Conservation (phyloP, 345 rosid species). For the Balakata baccata region DNA sequence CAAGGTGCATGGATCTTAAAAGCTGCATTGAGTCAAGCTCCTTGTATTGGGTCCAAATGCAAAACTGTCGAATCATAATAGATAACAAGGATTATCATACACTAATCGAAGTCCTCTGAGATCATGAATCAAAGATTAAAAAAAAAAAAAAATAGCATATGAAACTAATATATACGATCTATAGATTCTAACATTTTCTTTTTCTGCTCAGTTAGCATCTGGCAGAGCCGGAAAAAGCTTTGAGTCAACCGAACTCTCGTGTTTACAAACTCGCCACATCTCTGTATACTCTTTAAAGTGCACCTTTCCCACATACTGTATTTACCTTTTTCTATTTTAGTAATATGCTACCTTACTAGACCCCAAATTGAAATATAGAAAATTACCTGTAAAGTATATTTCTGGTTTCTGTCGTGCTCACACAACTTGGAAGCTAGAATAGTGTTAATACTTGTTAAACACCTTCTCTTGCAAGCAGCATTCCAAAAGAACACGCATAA, state of each 20-base stretch:
- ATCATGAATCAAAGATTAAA: not conserved
- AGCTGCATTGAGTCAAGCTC: slow-evolving; percentile 73
- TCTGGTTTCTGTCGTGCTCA: slow-evolving; percentile 83
- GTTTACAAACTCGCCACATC: not conserved
- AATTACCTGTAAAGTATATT: slow-evolving; percentile 76
- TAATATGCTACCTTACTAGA: not conserved
- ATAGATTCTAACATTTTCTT: not conserved
- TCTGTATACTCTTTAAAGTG: not conserved
- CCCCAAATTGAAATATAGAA: not conserved
- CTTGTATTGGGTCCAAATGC: slow-evolving; percentile 85
- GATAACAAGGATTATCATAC: not conserved
- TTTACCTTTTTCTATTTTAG: not conserved
- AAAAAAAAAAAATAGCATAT: not conserved
- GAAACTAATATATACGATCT: not conserved
- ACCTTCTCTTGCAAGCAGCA: slow-evolving; percentile 87
- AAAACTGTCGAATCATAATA: slow-evolving; percentile 44
- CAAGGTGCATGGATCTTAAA: slow-evolving; percentile 78
- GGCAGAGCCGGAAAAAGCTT: not conserved
- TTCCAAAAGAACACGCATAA: slow-evolving; percentile 79
- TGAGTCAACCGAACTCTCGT: not conserved
- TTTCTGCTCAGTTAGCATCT: not conserved
- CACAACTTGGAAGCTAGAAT: slow-evolving; percentile 77
- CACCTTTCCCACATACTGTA: not conserved
- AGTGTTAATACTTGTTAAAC: slow-evolving; percentile 80
- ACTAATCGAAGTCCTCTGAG: not conserved